These are phyloP conservation scores for Mucor lusitanicus DNA, from an alignment of 371 early-diverging fungal genomes.

Conservation along the genomic window DNA sequence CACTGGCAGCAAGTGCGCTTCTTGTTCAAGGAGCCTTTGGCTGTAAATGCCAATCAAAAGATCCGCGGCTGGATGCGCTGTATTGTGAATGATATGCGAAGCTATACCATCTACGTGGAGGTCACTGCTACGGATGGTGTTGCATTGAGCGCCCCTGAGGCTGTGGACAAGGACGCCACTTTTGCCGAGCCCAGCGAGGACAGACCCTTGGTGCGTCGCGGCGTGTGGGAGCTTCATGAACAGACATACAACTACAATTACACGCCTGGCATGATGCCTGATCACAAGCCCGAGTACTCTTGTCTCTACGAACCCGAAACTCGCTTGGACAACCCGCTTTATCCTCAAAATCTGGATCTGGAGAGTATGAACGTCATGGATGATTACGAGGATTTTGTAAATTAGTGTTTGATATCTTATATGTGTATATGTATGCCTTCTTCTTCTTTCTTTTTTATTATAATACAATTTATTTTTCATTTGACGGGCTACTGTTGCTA, in stretches of 20 bases:
- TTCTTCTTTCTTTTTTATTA: background rate
- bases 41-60: conserved; percentile 88
- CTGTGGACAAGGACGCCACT: conserved; percentile 10
- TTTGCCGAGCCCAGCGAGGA: conserved; percentile 20
- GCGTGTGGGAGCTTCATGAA: conserved; percentile 90
- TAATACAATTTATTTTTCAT: background rate
- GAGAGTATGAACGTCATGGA: conserved; percentile 31
- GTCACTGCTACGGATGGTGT: conserved; percentile 52
- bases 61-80: conserved; percentile 87
- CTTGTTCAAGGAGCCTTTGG: conserved; percentile 91
- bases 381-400: conserved; percentile 33
- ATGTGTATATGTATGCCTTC: background rate
- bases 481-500: background rate
- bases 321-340: conserved; percentile 20
- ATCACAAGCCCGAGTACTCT: conserved; percentile 69
- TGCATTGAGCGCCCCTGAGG: conserved; percentile 24
- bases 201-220: conserved; percentile 57
- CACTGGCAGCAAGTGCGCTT: conserved; percentile 99
- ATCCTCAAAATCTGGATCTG: conserved; percentile 10
- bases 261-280: conserved; percentile 55
- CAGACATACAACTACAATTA: conserved; percentile 89
- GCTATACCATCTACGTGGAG: conserved; percentile 81
- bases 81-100: conserved; percentile 88
- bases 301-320: conserved; percentile 72
- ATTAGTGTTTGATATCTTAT: conserved; percentile 13